Conservation (phyloP, 139 green algal genomes). For the Micractinium sp. region DNA sequence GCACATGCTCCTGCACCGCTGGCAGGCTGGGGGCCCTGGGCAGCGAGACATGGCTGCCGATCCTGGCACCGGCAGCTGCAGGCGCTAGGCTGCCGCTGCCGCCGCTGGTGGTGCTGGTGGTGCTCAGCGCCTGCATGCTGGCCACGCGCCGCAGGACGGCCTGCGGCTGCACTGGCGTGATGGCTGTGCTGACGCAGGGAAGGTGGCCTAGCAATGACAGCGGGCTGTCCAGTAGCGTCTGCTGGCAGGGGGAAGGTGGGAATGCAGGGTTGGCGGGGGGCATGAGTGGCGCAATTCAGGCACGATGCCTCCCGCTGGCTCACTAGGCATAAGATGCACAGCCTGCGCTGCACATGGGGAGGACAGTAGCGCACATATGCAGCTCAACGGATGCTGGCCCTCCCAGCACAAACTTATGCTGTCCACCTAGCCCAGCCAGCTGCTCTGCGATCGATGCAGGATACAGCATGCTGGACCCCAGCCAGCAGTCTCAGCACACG, state of each 20-base stretch:
- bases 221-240: slow-evolving; percentile 18
- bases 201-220: slow-evolving; percentile 2
- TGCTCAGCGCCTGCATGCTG: slow-evolving; percentile 25
- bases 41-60: background rate
- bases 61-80: background rate
- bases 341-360: background rate
- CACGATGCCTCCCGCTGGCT: too few species aligned
- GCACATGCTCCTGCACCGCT: background rate
- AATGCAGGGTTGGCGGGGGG: background rate
- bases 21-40: background rate
- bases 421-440: too few species aligned
- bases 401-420: too few species aligned
- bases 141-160: background rate
- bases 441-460: too few species aligned
- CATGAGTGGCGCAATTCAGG: background rate
- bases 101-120: background rate
- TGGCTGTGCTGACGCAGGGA: background rate
- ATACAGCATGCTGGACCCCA: too few species aligned
- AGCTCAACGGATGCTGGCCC: too few species aligned
- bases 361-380: too few species aligned
- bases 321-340: too few species aligned
- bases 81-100: background rate
- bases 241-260: background rate
- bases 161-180: background rate
- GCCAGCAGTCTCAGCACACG: too few species aligned